Evolutionary conservation across 2,329 filamentous ascomycete species (phyloP), one percentile per base, ranked within the genome.

Genomic region (Cladosporium sp.): DNA sequence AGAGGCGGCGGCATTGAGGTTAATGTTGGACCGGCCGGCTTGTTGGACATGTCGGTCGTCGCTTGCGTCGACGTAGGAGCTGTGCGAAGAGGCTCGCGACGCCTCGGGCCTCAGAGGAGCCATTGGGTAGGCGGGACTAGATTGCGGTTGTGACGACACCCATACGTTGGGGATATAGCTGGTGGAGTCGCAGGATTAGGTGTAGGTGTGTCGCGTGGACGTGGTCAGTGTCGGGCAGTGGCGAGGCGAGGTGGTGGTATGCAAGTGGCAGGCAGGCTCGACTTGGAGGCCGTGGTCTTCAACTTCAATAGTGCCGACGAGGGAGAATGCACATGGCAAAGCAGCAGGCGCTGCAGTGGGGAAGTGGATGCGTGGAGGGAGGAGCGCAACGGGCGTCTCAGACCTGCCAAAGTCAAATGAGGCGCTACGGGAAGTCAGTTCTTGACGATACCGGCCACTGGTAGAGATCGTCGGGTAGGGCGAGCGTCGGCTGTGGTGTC

Each of bases 1-100:
- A 28, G 75, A 77, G 15, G 72, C 72, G 21, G 76, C 73, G 14
- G 76, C 76, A 62, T 74, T 71, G 51, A 77, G 68, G 59, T 72
- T 74, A 55, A 70, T 70, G 11, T 74, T 60, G 18, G 74, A 74
- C 6, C 76, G 74, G 11, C 76, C 76, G n/a, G 75, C 74, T 67
- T 78, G 76, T 54, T 75, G 72, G 36, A 64, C 57, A 36, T 72
- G 68, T 15, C 62, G 59, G 18, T 72, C 72, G 47, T 74, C 71
- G 44, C 41, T 34, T 15, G 65, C 66, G 58, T 67, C 71, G 60
- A 71, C 68, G 52, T 68, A 70, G n/a, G 51, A 70, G 66, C 47
- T 68, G 64, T 44, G 70, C 47, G 64, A 66, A 36, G 64, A 66
- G 36, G 47, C 59, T 55, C 64, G 57, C 36, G 64, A 66, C 30